Evolutionary conservation across 2,329 filamentous ascomycete genomes (phyloP).

Genomic region (Fusarium papillatum): DNA sequence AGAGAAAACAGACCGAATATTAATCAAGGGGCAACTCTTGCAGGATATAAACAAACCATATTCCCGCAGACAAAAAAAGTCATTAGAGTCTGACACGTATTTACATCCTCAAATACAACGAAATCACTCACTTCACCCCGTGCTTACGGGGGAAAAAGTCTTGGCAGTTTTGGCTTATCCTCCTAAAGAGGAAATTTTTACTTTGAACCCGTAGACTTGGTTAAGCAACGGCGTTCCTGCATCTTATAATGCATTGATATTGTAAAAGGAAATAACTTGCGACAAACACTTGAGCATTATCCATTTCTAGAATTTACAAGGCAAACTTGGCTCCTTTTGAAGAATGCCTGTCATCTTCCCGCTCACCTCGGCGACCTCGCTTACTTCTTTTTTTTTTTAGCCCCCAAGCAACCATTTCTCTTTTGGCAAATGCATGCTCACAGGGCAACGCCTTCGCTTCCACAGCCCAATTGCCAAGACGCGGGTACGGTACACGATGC

Average conservation of each 20-base stretch:
- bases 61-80: background rate
- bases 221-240: background rate
- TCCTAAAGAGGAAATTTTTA: background rate
- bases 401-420: background rate
- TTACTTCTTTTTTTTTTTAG: background rate
- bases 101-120: background rate
- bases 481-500: background rate
- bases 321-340: background rate
- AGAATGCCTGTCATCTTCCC: background rate
- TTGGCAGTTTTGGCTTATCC: background rate
- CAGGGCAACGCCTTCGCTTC: background rate
- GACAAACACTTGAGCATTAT: background rate
- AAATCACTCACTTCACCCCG: background rate
- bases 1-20: background rate
- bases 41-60: background rate
- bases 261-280: background rate
- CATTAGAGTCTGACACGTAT: background rate
- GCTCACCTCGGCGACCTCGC: background rate
- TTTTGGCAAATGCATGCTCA: background rate
- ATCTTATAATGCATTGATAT: background rate
- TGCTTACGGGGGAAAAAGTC: background rate
- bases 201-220: background rate
- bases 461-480: conserved; percentile 2
- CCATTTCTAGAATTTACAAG: background rate
- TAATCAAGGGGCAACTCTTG: background rate